Conservation (phyloP, 2,329 filamentous ascomycete species). For the Pezicula radicicola region DNA sequence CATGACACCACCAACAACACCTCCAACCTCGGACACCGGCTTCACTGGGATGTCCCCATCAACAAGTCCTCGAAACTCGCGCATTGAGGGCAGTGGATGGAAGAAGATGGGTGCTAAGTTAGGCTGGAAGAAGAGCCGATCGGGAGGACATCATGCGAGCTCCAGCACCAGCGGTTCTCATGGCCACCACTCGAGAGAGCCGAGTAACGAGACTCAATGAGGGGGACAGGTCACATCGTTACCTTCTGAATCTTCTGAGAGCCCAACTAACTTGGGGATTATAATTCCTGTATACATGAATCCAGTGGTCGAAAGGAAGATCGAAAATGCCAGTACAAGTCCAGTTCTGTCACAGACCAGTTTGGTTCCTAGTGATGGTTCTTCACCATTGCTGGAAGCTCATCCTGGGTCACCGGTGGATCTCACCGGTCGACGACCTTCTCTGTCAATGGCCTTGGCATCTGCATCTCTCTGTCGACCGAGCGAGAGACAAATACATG, state of each 20-base stretch:
- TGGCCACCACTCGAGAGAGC: conserved; percentile 30
- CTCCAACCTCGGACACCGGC: conserved; percentile 53
- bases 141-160: conserved; percentile 40
- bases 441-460: conserved; percentile 17
- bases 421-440: conserved; percentile 21
- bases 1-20: conserved; percentile 73
- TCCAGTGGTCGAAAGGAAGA: conserved; percentile 12
- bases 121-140: conserved; percentile 52
- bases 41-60: conserved; percentile 22
- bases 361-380: conserved; percentile 24
- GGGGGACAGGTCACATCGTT: conserved; percentile 54
- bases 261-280: conserved; percentile 20
- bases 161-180: conserved; percentile 35
- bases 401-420: conserved; percentile 30
- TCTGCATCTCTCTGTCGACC: conserved; percentile 22
- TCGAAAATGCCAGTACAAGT: not conserved
- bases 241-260: conserved; percentile 32
- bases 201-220: conserved; percentile 45
- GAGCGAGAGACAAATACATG: conserved; percentile 10
- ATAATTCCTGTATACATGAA: conserved; percentile 21
- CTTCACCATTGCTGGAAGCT: conserved; percentile 26
- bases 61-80: conserved; percentile 18
- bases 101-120: conserved; percentile 63
- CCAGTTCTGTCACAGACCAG: conserved; percentile 23
- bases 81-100: conserved; percentile 47